Conservation (phyloP, 2,329 filamentous ascomycete genomes). For the Trichophyton rubrum region DNA sequence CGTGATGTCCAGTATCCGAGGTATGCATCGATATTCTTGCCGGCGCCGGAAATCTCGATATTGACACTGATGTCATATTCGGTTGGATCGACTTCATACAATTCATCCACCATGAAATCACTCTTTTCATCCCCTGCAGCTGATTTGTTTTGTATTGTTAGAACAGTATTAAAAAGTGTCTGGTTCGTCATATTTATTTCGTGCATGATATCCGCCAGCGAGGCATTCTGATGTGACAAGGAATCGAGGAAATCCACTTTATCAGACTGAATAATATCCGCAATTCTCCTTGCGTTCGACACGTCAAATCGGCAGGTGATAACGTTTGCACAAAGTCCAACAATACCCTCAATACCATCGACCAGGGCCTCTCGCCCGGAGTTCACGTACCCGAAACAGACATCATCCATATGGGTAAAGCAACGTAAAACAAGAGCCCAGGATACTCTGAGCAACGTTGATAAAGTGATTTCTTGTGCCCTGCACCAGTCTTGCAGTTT, state of each 20-base stretch:
- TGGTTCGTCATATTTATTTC: background rate
- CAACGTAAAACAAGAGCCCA: slow-evolving; percentile 41
- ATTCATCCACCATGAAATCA: background rate
- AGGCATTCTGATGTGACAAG: slow-evolving; percentile 51
- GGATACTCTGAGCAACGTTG: slow-evolving; percentile 39
- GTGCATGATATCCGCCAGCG: slow-evolving; percentile 31
- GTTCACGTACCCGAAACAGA: slow-evolving; percentile 44
- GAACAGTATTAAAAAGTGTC: background rate
- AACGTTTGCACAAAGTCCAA: slow-evolving; percentile 32
- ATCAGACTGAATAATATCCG: slow-evolving; percentile 44
- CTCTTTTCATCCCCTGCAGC: background rate
- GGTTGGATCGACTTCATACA: background rate
- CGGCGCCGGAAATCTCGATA: background rate
- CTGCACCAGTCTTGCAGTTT: slow-evolving; percentile 19
- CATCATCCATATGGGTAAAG: slow-evolving; percentile 37
- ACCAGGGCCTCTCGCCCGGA: slow-evolving; percentile 43
- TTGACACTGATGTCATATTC: slow-evolving; percentile 1
- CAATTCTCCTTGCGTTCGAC: slow-evolving; percentile 24
- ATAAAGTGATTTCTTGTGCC: slow-evolving; percentile 28
- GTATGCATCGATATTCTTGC: background rate
- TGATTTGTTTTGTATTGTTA: background rate
- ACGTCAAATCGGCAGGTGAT: slow-evolving; percentile 31
- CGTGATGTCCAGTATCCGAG: background rate
- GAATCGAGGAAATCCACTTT: slow-evolving; percentile 45
- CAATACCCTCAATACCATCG: slow-evolving; percentile 36